Base-by-base conservation (phyloP, 495 filamentous ascomycete genomes). In the Penicillium soppii region DNA sequence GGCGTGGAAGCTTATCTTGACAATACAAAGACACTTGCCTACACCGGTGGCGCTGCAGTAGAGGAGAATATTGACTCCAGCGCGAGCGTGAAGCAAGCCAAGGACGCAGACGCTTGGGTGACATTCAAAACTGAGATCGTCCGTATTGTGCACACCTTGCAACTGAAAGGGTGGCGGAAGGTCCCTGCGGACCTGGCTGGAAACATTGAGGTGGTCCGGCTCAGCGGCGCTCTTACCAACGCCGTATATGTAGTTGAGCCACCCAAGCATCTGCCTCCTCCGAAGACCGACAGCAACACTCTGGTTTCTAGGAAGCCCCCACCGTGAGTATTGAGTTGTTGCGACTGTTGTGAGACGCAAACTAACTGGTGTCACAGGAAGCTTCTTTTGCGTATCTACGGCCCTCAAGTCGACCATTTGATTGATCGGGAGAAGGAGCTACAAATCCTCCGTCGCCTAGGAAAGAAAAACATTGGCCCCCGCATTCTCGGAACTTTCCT, bases 191-290 rank as follows among this genome's bases (percentile, higher is more conserved):
- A 95, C 7, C 59, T 66, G 35, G 82, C 83, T 50, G 71, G 62
- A 32, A 84, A 90, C 20, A 87, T 99, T 38, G 83, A 82, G 13
- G 87, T 97, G 21, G 80, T 88, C 65, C 83, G 91, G 13, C 82
- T 99, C 10, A 96, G 91, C 62, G 94, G 94, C 44, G 94, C 94
- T 13, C 71, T 97, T 62, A 99, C 94, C 3, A 99, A 99, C 64
- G 89, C 91, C 8, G 90, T 97, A 10, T 97, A 97, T 66, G 91
- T 95, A 46, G 90, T 98, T 36, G 85, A 82, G 15, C 92, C 94
- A 2, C 94, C 94, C 1, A 73, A 71, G 50, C 68, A 82, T 40
- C 46, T 86, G 8, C 72, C 75, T 36, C 41, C 59, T 12, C 54
- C 65, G 25, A 69, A 63, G 16, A 62, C 68, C 43, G 68, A 72